phyloP scores from a whole-genome alignment of 2,329 filamentous ascomycete genomes.

The Ophiostoma piceae region DNA sequence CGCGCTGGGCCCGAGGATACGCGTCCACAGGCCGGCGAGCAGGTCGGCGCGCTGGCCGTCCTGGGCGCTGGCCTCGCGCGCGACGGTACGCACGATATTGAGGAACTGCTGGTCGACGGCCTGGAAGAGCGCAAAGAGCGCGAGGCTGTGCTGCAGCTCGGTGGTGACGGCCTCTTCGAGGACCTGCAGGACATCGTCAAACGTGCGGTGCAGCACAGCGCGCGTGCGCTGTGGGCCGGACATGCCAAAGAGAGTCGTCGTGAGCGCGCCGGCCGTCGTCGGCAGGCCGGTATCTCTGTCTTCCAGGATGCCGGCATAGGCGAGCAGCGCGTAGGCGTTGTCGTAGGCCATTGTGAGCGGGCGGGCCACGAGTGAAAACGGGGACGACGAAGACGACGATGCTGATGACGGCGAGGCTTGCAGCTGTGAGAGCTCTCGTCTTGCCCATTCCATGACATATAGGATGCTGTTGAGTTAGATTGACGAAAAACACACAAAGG shows the following conservation, averaged over 20 bases:
- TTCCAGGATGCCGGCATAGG: constrained; percentile 57
- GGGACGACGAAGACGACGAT: neutral
- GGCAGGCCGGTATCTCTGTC: constrained; percentile 49
- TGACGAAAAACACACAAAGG: neutral
- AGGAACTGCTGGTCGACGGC: constrained; percentile 85
- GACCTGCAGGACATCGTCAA: constrained; percentile 78
- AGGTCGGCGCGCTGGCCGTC: constrained; percentile 76
- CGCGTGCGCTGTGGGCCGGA: constrained; percentile 76
- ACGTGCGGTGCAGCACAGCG: constrained; percentile 76
- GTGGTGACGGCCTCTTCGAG: constrained; percentile 84
- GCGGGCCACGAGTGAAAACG: constrained; percentile 45
- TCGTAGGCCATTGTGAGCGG: constrained; percentile 68
- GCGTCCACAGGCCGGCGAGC: constrained; percentile 78
- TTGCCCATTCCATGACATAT: constrained; percentile 94
- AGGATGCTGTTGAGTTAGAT: constrained; percentile 56
- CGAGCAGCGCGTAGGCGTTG: constrained; percentile 75
- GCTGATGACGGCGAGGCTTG: constrained; percentile 44
- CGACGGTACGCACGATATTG: constrained; percentile 78
- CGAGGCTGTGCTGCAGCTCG: constrained; percentile 73
- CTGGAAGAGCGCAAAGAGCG: constrained; percentile 85
- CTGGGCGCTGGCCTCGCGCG: constrained; percentile 75
- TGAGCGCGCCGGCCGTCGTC: constrained; percentile 62
- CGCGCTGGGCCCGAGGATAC: constrained; percentile 71
- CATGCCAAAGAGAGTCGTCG: constrained; percentile 71
- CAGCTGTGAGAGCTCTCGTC: constrained; percentile 71